Base-by-base conservation (phyloP, 2,329 filamentous ascomycete genomes). In the Colletotrichum endophyticum region DNA sequence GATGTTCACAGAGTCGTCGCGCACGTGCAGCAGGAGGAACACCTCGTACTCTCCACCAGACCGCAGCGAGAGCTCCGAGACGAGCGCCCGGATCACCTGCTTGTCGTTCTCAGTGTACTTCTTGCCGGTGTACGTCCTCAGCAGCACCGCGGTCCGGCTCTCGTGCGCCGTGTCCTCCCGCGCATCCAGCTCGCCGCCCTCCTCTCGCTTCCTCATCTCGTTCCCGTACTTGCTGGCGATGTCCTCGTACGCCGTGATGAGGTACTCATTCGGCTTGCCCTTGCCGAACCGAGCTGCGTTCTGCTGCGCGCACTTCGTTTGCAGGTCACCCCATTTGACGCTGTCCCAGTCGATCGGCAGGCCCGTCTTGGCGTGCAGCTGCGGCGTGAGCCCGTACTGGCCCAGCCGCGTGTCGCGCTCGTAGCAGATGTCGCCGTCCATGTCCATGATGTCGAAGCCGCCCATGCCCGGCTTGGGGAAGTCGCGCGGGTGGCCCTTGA, bases 21-120 rank as follows among this genome's bases (percentile, higher is more conserved):
- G 95, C 84, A 96, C 93, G 78, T 98, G 95, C 19, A 98, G 91
- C 30, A 98, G 89, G 34, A 98, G 87, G 81, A 95, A 95, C 2
- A 97, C 92, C 79, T 96, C 92, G 81, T 96, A 98, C 84, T 96
- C 92, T 30, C 94, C 95, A n/a, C 95, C 95, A 15, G 94, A 94
- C 75, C 93, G 92, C 73, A 98, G 88, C 8, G 91, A 91, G 27
- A 97, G 88, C 84, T 98, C 96, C 75, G 92, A 93, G 79, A 98
- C 92, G 81, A 98, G 90, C 53, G 95, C 91, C 32, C 96, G 93
- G 56, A 98, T 92, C 70, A 93, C 93, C 82, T 96, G 92, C 81
- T 94, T 92, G 82, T 96, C 95, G 81, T 96, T 95, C 56, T 94
- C 91, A 30, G 92, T 95, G 83, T 96, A 98, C 30, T 91, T 84